A percentile compares a stretch with the other conserved stretches of the same genome.
Evolutionary conservation across 140 eudicot species (phyloP).

Genomic region (Ambrosia hybrid): DNA sequence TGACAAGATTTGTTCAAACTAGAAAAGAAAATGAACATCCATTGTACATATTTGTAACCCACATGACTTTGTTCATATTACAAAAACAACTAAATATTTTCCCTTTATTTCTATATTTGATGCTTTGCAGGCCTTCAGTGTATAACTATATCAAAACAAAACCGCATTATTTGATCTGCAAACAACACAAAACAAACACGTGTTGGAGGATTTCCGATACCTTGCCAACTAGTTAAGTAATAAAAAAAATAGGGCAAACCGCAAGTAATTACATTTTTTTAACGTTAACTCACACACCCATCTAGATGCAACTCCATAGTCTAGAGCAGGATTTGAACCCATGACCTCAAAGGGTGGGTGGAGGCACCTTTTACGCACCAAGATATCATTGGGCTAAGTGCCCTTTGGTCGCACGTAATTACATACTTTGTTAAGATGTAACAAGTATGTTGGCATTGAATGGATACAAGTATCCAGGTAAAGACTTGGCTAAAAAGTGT

Average conservation of each 20-base stretch:
- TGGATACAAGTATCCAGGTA: too few relatives aligned
- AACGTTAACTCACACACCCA: too few relatives aligned
- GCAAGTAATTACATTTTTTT: too few relatives aligned
- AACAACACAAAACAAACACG: slow-evolving; percentile 17
- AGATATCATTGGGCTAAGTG: neutral
- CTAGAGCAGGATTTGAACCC: too few relatives aligned
- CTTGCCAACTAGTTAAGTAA: neutral
- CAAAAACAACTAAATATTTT: neutral
- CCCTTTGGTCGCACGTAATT: neutral
- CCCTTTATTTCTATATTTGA: slow-evolving; percentile 9
- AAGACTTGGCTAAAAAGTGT: too few relatives aligned
- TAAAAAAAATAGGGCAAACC: too few relatives aligned
- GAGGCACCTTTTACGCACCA: neutral
- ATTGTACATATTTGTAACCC: slow-evolving; percentile 10
- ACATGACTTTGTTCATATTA: slow-evolving; percentile 5
- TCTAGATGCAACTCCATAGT: too few relatives aligned
- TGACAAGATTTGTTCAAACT: neutral
- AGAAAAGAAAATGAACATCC: neutral
- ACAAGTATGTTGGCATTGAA: neutral
- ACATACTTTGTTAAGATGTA: neutral
- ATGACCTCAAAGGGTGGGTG: too few relatives aligned
- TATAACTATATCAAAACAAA: slow-evolving; percentile 23
- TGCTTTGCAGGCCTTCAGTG: slow-evolving; percentile 2
- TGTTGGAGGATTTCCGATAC: neutral
- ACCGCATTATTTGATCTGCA: slow-evolving; percentile 34